Conservation (phyloP, 140 eudicot genomes). For the Erigeron philadelphicus region DNA sequence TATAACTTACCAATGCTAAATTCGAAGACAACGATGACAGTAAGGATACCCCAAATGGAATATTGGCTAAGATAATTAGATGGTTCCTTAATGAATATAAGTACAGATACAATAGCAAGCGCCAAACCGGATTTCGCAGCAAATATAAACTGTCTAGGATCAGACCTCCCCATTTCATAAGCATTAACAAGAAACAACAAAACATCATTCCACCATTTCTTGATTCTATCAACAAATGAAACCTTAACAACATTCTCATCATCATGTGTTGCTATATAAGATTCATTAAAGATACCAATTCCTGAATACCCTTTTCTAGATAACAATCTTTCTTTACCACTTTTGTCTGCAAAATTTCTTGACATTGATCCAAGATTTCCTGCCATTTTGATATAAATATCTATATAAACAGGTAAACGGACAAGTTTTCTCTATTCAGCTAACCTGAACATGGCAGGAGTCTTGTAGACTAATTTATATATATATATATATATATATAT, state of each 20-base stretch:
- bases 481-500: too few relatives aligned
- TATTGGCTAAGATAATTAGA: conserved; percentile 37
- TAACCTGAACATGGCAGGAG: too few relatives aligned
- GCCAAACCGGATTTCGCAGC: conserved; percentile 74
- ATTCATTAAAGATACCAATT: conserved; percentile 35
- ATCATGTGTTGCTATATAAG: background rate
- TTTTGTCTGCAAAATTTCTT: conserved; percentile 38
- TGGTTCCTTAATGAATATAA: conserved; percentile 66
- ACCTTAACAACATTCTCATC: conserved; percentile 5
- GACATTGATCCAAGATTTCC: conserved; percentile 39
- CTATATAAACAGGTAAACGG: background rate
- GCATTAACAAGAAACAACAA: conserved; percentile 24
- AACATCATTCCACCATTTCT: conserved; percentile 28
- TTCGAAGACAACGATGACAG: conserved; percentile 84
- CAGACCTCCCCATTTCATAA: conserved; percentile 58
- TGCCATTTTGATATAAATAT: conserved; percentile 21
- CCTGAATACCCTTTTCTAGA: conserved; percentile 6
- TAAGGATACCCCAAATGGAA: conserved; percentile 74
- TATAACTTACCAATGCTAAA: conserved; percentile 60
- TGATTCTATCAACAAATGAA: conserved; percentile 21
- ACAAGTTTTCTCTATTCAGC: background rate
- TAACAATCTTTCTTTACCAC: conserved; percentile 36
- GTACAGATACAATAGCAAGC: conserved; percentile 57
- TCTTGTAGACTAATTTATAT: too few relatives aligned
- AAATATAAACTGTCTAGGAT: conserved; percentile 63